Conservation (phyloP, 2,329 filamentous ascomycete species). For the Colletotrichum cordylinicola region DNA sequence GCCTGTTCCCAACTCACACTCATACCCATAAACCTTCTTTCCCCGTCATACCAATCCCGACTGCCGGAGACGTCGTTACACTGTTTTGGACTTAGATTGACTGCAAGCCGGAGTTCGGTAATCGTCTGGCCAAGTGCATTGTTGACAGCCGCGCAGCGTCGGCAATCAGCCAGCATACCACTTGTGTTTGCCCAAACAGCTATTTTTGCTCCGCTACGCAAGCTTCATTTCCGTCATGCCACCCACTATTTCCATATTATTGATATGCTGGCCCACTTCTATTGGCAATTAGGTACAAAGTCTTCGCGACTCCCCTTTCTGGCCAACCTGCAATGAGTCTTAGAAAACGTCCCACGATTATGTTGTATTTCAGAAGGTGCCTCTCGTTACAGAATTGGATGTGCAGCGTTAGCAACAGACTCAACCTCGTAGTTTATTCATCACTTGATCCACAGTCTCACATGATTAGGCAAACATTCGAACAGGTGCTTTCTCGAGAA, state of each 20-base stretch:
- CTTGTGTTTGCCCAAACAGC: background rate
- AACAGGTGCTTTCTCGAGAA: background rate
- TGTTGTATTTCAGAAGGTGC: fast-evolving
- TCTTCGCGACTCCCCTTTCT: background rate
- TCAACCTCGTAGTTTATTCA: background rate
- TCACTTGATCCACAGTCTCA: background rate
- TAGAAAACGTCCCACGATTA: background rate
- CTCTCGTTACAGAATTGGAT: background rate
- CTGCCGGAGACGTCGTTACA: background rate
- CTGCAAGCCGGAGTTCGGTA: background rate
- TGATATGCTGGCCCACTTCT: background rate
- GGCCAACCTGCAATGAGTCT: background rate
- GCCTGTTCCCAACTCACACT: background rate
- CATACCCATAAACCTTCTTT: background rate
- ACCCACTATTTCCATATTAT: background rate
- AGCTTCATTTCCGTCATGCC: background rate
- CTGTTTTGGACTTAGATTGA: background rate
- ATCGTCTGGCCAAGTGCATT: background rate
- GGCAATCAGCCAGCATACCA: background rate
- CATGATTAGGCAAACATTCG: background rate
- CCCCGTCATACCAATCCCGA: background rate
- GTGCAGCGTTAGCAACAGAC: background rate
- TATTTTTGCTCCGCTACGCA: background rate
- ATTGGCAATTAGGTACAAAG: background rate
- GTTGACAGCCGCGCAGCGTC: background rate